phyloP scores from a whole-genome alignment of 2,329 filamentous ascomycete genomes.

The Aspergillus amoenus region DNA sequence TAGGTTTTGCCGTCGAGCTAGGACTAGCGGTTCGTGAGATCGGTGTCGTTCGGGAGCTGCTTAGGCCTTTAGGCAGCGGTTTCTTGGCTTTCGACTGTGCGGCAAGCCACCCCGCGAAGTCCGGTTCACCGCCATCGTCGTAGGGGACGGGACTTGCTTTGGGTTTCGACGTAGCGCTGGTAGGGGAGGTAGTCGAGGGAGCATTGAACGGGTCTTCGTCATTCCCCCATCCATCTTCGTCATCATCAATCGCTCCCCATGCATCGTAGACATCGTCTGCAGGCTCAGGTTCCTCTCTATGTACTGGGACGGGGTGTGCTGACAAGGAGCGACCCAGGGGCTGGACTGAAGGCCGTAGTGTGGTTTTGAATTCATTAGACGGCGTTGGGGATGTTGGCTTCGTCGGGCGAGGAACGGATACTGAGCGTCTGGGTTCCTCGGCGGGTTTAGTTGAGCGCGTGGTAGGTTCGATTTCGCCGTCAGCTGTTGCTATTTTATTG shows the following conservation, averaged over 20 bases:
- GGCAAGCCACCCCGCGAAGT: slow-evolving; percentile 93
- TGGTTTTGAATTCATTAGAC: slow-evolving; percentile 22
- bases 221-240: slow-evolving; percentile 49
- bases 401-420: slow-evolving; percentile 49
- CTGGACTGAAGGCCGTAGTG: slow-evolving; percentile 25
- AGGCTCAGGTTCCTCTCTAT: slow-evolving; percentile 51
- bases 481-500: slow-evolving; percentile 81
- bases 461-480: slow-evolving; percentile 76
- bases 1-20: slow-evolving; percentile 47
- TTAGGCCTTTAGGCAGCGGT: slow-evolving; percentile 77
- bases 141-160: slow-evolving; percentile 55
- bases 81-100: slow-evolving; percentile 79
- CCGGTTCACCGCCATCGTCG: slow-evolving; percentile 83
- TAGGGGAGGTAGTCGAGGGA: slow-evolving; percentile 23
- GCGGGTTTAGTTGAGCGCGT: slow-evolving; percentile 47
- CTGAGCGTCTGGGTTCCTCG: slow-evolving; percentile 45
- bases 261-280: slow-evolving; percentile 65
- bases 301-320: slow-evolving; percentile 38
- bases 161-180: slow-evolving; percentile 26
- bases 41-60: slow-evolving; percentile 54
- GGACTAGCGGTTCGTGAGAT: slow-evolving; percentile 39
- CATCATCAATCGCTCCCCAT: slow-evolving; percentile 69
- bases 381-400: slow-evolving; percentile 31
- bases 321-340: slow-evolving; percentile 42
- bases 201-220: slow-evolving; percentile 43